Percentiles rank a stretch among this genome's conserved stretches.
Conservation (phyloP, 2,329 filamentous ascomycete genomes). For the Aspergillus latus region DNA sequence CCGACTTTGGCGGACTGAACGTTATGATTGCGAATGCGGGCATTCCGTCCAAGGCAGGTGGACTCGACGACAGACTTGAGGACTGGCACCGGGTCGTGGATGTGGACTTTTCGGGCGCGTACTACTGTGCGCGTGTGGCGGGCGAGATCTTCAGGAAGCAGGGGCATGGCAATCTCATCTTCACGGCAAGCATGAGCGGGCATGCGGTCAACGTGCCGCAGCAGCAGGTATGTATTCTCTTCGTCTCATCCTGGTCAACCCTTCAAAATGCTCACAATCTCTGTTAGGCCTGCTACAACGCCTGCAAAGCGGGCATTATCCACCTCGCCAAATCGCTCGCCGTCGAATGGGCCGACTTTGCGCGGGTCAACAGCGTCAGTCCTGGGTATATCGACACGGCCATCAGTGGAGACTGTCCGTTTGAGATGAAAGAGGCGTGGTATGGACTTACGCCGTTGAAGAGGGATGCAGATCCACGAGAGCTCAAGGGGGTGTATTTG, state of each 20-base stretch:
- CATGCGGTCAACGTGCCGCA: constrained; percentile 78
- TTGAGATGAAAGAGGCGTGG: constrained; percentile 71
- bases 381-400: constrained; percentile 78
- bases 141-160: constrained; percentile 69
- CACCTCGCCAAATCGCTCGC: constrained; percentile 65
- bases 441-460: constrained; percentile 78
- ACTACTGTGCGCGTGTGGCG: constrained; percentile 64
- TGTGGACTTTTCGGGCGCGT: constrained; percentile 57
- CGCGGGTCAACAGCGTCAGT: constrained; percentile 69
- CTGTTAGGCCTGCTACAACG: constrained; percentile 56
- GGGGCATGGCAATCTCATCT: constrained; percentile 68
- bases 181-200: constrained; percentile 75
- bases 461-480: constrained; percentile 67
- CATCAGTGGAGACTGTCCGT: constrained; percentile 63
- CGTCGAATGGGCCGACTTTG: constrained; percentile 75
- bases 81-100: constrained; percentile 67
- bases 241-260: neutral
- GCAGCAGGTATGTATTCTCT: constrained; percentile 31
- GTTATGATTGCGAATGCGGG: constrained; percentile 78
- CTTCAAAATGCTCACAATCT: no score
- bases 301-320: constrained; percentile 57
- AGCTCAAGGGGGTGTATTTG: constrained; percentile 82
- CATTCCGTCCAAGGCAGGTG: constrained; percentile 68
- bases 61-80: constrained; percentile 65
- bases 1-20: constrained; percentile 75